Base-by-base conservation (phyloP, 495 filamentous ascomycete genomes). In the Penicillium pancosmium region DNA sequence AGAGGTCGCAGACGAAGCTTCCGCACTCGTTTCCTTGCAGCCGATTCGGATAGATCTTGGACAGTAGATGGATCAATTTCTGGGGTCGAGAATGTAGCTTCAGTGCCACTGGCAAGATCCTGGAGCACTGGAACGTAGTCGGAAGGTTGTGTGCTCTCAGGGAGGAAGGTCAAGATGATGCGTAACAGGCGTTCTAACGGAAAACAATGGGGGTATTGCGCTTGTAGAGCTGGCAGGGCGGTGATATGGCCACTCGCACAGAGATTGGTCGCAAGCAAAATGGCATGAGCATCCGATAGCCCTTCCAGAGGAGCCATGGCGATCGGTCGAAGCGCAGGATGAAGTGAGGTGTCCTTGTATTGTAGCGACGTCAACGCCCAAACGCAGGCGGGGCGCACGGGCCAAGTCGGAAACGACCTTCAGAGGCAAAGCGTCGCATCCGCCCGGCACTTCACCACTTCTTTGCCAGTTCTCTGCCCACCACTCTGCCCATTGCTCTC, bases 161-260 rank as follows among this genome's bases (percentile, higher is more conserved):
- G 92, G 7, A 97, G 82, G 62, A 86, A 94, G 53, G 89, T 95
- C 57, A 97, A 81, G 58, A 96, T 74, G 51, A 97, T 88, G 64
- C 92, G 86, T 61, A 95, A 77, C 35, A 93, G 63, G 46, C 90
- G 81, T 57, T 90, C 88, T 11, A 84, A 78, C 18, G 82, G 81
- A 54, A 93, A 80, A 57, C 81, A 79, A 62, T 82, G 73, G 38
- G 72, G 78, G 59, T 87, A 81, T 52, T 79, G 78, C 51, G 83
- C 76, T 55, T 86, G 81, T 33, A 96, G 78, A 47, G 75, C 77
- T 57, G 80, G 80, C 59, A 97, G 73, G 52, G 78, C 76, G 50
- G 80, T 69, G 51, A 93, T 78, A 69, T 92, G 81, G 61, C 78
- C 77, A 44, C 74, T 74, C 54, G 79, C 68, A 52, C 80, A 79